Conservation (phyloP, 1,284 basidiomycete genomes). For the Xerocomus nothofagi region DNA sequence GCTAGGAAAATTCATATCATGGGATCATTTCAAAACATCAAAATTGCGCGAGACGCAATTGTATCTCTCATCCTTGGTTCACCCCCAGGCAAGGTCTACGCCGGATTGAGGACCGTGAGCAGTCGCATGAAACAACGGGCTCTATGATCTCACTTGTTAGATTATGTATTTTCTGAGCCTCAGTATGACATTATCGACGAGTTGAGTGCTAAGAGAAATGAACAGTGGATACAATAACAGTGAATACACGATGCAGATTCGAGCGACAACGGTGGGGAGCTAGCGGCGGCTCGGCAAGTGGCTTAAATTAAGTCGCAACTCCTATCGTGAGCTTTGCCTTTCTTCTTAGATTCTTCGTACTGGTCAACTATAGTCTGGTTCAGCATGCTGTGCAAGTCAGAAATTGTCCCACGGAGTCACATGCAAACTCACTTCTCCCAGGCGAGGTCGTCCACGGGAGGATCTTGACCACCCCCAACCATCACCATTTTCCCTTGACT, state of each 20-base stretch:
- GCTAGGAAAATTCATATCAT: constrained; percentile 90
- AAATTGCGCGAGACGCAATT: constrained; percentile 93
- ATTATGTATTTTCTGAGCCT: constrained; percentile 8
- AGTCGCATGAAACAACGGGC: constrained; percentile 92
- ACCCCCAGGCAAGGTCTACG: constrained; percentile 96
- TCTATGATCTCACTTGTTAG: constrained; percentile 39
- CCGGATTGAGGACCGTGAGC: constrained; percentile 86
- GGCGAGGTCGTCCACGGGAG: constrained; percentile 55
- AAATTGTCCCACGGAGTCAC: constrained; percentile 17
- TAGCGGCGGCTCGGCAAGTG: not conserved
- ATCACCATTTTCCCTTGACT: constrained; percentile 66
- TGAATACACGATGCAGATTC: not conserved
- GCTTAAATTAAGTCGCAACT: not conserved
- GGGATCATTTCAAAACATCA: constrained; percentile 96
- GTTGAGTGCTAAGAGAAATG: constrained; percentile 2
- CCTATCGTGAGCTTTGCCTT: constrained; percentile 24
- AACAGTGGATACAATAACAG: constrained; percentile 2
- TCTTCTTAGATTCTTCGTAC: constrained; percentile 44
- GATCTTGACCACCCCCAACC: constrained; percentile 65
- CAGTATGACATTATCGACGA: constrained; percentile 13
- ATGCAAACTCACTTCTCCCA: constrained; percentile 50
- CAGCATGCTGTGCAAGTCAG: constrained; percentile 36
- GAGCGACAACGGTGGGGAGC: not conserved
- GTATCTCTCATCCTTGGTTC: constrained; percentile 94
- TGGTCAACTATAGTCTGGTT: constrained; percentile 52